phyloP scores from a whole-genome alignment of 1,139 yeast species.

The Candida sojae region DNA sequence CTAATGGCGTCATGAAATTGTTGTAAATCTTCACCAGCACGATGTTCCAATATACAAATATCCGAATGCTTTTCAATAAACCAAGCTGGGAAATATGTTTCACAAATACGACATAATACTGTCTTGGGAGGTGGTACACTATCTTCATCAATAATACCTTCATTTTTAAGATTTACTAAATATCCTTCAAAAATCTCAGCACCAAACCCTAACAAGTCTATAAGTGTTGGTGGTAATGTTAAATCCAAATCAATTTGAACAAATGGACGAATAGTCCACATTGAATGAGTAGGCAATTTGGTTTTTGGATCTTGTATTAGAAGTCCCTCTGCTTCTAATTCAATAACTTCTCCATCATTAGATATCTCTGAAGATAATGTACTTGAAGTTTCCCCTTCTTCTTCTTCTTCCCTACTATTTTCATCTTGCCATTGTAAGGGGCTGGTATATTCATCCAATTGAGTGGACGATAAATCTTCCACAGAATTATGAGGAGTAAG shows the following conservation, averaged over 20 bases:
- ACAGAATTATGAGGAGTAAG: slow-evolving; percentile 31
- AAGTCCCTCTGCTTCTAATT: slow-evolving; percentile 95
- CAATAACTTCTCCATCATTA: slow-evolving; percentile 62
- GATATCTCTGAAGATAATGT: slow-evolving; percentile 38
- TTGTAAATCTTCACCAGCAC: slow-evolving; percentile 79
- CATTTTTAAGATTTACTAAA: slow-evolving; percentile 60
- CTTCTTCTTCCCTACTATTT: slow-evolving; percentile 11
- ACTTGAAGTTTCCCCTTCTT: slow-evolving; percentile 17
- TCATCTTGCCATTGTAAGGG: slow-evolving; percentile 5
- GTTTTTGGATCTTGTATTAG: slow-evolving; percentile 67
- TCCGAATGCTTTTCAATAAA: slow-evolving; percentile 93
- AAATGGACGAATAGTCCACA: slow-evolving; percentile 91
- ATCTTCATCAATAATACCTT: slow-evolving; percentile 61
- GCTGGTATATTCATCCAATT: slow-evolving; percentile 4
- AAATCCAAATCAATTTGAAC: slow-evolving; percentile 61
- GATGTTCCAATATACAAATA: slow-evolving; percentile 82
- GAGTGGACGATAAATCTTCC: slow-evolving; percentile 8
- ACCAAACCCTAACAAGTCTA: slow-evolving; percentile 83
- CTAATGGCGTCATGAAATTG: slow-evolving; percentile 71
- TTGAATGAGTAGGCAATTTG: slow-evolving; percentile 73
- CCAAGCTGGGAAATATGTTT: slow-evolving; percentile 91
- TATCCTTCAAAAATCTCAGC: slow-evolving; percentile 81
- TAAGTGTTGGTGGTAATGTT: slow-evolving; percentile 66
- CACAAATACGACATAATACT: slow-evolving; percentile 90
- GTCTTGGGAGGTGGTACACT: slow-evolving; percentile 75